A percentile compares a stretch with the other conserved stretches of the same genome.
Conservation (phyloP, 306 rosid species). For the Quercus cerris region DNA sequence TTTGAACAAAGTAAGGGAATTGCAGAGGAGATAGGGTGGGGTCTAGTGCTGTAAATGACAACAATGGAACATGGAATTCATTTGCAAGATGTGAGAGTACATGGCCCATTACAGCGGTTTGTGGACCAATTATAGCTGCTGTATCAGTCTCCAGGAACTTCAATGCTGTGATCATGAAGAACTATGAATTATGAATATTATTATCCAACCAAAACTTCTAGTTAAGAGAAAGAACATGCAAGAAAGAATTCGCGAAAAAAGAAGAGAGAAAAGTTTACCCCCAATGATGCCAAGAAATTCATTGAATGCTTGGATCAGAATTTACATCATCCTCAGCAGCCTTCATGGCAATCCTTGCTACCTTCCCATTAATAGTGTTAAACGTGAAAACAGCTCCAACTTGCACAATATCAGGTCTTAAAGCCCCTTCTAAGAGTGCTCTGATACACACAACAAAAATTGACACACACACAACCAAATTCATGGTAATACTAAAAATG, state of each 20-base stretch:
- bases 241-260: background rate
- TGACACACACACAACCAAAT: conserved; percentile 27
- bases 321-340: conserved; percentile 53
- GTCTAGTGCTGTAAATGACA: conserved; percentile 51
- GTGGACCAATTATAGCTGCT: conserved; percentile 53
- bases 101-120: conserved; percentile 43
- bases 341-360: conserved; percentile 41
- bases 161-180: conserved; percentile 29
- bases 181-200: background rate
- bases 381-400: conserved; percentile 46
- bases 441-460: conserved; percentile 24
- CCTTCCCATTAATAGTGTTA: conserved; percentile 40
- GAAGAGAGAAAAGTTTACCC: conserved; percentile 26
- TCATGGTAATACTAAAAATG: conserved; percentile 19
- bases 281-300: conserved; percentile 54
- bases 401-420: conserved; percentile 38
- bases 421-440: conserved; percentile 27
- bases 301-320: conserved; percentile 43
- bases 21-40: conserved; percentile 41
- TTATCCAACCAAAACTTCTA: background rate
- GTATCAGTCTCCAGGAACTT: conserved; percentile 42
- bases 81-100: conserved; percentile 49
- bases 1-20: conserved; percentile 53
- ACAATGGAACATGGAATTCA: conserved; percentile 46
- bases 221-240: background rate